Evolutionary conservation across 2,329 filamentous ascomycete genomes (phyloP), one percentile per base, ranked within the genome.

Genomic region (Helotiales sp.): DNA sequence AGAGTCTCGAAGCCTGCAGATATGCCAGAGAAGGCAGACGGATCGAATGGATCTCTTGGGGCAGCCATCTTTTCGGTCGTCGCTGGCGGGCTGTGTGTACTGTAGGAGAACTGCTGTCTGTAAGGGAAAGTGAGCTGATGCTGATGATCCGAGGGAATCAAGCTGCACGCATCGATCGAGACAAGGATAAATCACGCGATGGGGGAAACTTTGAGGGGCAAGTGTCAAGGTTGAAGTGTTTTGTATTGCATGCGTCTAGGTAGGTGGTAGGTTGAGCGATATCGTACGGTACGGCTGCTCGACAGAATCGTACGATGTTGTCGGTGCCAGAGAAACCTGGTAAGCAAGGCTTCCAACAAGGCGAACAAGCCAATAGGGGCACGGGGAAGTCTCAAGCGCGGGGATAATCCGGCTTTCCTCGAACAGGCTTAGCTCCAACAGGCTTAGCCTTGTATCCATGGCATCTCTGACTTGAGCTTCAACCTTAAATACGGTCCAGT

Each of bases 1-100:
- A 68, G 24, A 58, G 69, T 37, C 11, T 72, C 70, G 58, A 74
- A 70, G 47, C 68, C 70, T 30, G 71, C 67, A 43, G 72, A 72
- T 57, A 72, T 71, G 30, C 71, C 73, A 64, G 72, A 72, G 37
- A 74, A 66, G 17, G 68, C 40, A 37, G 73, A 69, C n/a, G 72
- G 68, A 63, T 76, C 72, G 62, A 74, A 69, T 7, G 70, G 62
- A 57, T 64, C 64, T 59, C 66, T 67, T 17, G 72, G 70, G 37
- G 64, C 67, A 72, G 75, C 75, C 58, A 7, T 34, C 37, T 17
- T 52, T 52, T 40, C 30, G 45, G n/a, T 17, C 52, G 32, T 55
- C 26, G 62, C 34, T 37, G 22, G 43, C 26, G 20, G 40, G 57
- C 8, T 15, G 24, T 15, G 7, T 30, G 40, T 26, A 43, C 43